phyloP scores from a whole-genome alignment of 371 early-diverging fungal species.

The Actinomortierella wolfii region DNA sequence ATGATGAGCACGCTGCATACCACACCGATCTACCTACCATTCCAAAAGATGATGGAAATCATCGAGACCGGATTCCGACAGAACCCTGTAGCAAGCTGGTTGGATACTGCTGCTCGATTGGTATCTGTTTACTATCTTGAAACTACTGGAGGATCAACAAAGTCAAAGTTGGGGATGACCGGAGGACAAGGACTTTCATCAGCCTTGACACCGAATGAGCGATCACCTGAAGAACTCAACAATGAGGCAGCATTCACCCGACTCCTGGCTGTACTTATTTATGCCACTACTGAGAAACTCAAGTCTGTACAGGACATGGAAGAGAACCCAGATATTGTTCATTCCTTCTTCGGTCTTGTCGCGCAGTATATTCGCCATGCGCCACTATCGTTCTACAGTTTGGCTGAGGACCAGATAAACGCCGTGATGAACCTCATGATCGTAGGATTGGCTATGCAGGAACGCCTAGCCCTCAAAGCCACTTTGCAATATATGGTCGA shows the following conservation, averaged over 20 bases:
- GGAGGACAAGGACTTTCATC: conserved; percentile 1
- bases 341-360: conserved; percentile 57
- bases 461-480: conserved; percentile 64
- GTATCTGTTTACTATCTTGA: conserved; percentile 65
- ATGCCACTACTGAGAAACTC: conserved; percentile 58
- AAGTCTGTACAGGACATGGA: conserved; percentile 55
- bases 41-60: conserved; percentile 45
- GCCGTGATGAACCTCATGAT: conserved; percentile 56
- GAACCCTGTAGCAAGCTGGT: conserved; percentile 57
- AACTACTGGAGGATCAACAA: conserved; percentile 30
- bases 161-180: conserved; percentile 17
- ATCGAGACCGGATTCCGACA: conserved; percentile 50
- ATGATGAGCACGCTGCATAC: conserved; percentile 55
- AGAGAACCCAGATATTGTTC: conserved; percentile 46
- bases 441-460: conserved; percentile 63
- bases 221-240: conserved; percentile 15
- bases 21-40: conserved; percentile 53
- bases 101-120: conserved; percentile 57
- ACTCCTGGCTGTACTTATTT: conserved; percentile 48
- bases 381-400: conserved; percentile 59
- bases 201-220: conserved; percentile 1
- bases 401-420: conserved; percentile 53
- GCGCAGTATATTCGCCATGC: conserved; percentile 62
- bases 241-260: conserved; percentile 48
- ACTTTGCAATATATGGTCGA: conserved; percentile 65